A percentile compares a stretch with the other conserved stretches of the same genome.
These are phyloP conservation scores for Caloboletus inedulis DNA, from an alignment of 1,284 basidiomycete species.

Conservation along the genomic window DNA sequence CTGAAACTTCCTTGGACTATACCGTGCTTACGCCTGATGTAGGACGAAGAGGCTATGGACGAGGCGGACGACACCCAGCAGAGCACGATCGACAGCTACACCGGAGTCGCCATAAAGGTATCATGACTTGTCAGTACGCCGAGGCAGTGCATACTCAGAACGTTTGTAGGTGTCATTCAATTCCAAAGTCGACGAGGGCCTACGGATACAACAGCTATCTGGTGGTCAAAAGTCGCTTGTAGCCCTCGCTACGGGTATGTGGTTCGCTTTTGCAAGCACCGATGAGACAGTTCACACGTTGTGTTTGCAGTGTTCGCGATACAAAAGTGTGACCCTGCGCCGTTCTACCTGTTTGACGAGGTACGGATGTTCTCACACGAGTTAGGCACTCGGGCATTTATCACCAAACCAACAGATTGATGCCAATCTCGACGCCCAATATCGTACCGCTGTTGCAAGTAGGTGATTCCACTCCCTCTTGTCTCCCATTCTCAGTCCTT, in stretches of 20 bases:
- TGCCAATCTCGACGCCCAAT: constrained; percentile 96
- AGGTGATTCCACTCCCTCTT: constrained; percentile 29
- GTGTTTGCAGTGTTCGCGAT: constrained; percentile 83
- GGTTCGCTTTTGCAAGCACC: constrained; percentile 6
- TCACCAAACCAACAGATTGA: constrained; percentile 63
- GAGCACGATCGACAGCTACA: constrained; percentile 89
- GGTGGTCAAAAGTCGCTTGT: constrained; percentile 98
- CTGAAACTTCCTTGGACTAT: constrained; percentile 1
- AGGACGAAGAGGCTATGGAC: constrained; percentile 70
- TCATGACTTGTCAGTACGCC: not conserved
- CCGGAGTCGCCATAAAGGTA: constrained; percentile 91
- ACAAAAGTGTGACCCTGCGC: constrained; percentile 98
- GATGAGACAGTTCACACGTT: not conserved
- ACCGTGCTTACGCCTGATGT: constrained; percentile 1
- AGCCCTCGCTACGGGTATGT: constrained; percentile 83
- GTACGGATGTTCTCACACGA: constrained; percentile 34
- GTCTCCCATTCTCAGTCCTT: not conserved
- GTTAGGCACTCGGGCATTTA: not conserved
- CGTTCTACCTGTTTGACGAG: constrained; percentile 99
- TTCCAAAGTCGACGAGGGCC: constrained; percentile 93
- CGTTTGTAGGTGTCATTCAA: constrained; percentile 87
- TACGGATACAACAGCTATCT: constrained; percentile 94
- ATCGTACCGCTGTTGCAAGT: constrained; percentile 95
- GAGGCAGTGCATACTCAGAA: not conserved
- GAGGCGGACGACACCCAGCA: constrained; percentile 69